phyloP scores from a whole-genome alignment of 1,139 yeast species.

The Yamadazyma dushanensis region DNA sequence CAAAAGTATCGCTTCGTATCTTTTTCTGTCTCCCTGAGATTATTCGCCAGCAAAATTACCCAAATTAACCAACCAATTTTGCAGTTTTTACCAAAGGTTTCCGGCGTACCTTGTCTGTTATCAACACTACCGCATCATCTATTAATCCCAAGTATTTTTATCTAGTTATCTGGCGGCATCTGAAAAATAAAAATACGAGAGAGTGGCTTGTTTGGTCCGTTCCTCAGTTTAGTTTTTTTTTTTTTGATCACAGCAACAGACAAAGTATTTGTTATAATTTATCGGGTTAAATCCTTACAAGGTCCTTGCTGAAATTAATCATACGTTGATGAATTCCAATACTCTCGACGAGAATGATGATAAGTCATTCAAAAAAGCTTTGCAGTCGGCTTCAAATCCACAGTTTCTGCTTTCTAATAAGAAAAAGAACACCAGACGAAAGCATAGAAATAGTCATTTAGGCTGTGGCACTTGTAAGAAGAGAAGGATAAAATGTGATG shows the following conservation, averaged over 20 bases:
- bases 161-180: not conserved
- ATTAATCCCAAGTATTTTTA: no score
- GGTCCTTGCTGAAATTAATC: not conserved
- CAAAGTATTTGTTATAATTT: no score
- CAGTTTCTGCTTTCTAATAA: constrained; percentile 16
- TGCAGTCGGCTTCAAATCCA: constrained; percentile 18
- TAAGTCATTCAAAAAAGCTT: constrained; percentile 18
- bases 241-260: not conserved
- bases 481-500: constrained; percentile 69
- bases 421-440: constrained; percentile 53
- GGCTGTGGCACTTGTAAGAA: constrained; percentile 70
- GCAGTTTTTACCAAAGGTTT: no score
- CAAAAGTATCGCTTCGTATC: constrained; percentile 3
- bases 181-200: not conserved
- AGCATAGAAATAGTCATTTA: constrained; percentile 62
- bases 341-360: constrained; percentile 11
- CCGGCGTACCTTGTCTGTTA: no score
- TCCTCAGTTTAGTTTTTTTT: not conserved
- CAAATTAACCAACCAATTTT: not conserved
- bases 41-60: not conserved
- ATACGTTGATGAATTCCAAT: constrained; percentile 2
- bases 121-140: no score
- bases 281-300: not conserved
- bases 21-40: constrained; percentile 1
- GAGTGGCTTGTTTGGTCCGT: constrained; percentile 1